Evolutionary conservation across 1,139 yeast genomes (phyloP), one percentile per base, ranked within the genome.

Genomic region (Scheffersomyces insectosa): DNA sequence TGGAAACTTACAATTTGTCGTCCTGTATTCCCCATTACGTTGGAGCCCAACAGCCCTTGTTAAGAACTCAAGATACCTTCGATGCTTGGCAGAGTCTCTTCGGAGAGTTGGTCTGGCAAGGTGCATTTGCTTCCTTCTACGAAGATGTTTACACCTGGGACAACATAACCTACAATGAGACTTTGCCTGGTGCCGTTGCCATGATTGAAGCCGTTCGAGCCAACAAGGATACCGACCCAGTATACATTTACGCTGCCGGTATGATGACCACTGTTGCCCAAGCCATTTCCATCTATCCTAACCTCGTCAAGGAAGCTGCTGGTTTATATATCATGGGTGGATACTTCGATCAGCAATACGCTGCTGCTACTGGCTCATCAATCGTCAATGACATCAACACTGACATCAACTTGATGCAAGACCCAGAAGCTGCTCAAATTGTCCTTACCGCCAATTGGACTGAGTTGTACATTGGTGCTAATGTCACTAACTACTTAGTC

Each of bases 401-500:
- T 33, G 76, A 70, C 50, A 67, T 70, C 53, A 70, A 70, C 53
- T 54, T 70, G 42, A 67, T 69, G 42, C 68, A 67, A 49, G 76
- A 70, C 49, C 75, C 76, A 11, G 75, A 70, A 54, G 75, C 72
- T 16, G 75, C 76, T 27, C 72, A 69, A 51, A 67, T 68, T 16
- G 72, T 63, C 12, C 50, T 70, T 31, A 65, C 73, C 33, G 67
- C 73, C 4, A 59, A 60, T 23, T 70, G 75, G 74, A 60, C 61
- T 16, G 60, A 65, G 33, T 44, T 68, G 23, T 55, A 54, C 43
- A 62, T 70, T 47, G 75, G 73, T 36, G 73, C 70, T 31, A 70
- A 70, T 45, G 73, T 67, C 39, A 70, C 75, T 33, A 69, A 70
- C 54, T 59, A 60, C 48, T 46, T 66, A 38, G 66, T 59, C 33